A percentile compares a stretch with the other conserved stretches of the same genome.
Evolutionary conservation across 352 stramenopile species (phyloP).

Genomic region (Phytophthora lateralis): DNA sequence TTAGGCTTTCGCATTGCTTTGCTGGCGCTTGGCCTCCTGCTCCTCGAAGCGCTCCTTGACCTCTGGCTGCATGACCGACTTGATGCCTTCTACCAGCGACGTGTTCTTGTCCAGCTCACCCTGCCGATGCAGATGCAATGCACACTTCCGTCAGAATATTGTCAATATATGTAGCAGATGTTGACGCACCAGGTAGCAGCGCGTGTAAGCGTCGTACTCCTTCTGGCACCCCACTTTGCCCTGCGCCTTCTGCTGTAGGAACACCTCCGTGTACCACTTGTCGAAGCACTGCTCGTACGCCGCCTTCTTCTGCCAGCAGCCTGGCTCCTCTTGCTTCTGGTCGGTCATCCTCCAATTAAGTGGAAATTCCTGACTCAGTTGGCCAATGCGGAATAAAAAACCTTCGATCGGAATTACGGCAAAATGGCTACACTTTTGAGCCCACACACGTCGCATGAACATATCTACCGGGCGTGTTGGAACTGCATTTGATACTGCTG

Average conservation of each 20-base stretch:
- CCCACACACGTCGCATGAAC: slow-evolving; percentile 15
- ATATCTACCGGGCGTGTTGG: slow-evolving; percentile 33
- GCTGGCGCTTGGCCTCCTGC: slow-evolving; percentile 34
- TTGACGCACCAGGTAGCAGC: slow-evolving; percentile 71
- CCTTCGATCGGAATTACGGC: slow-evolving; percentile 34
- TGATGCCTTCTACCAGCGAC: slow-evolving; percentile 61
- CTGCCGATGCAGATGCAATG: slow-evolving; percentile 23
- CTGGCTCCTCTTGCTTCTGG: slow-evolving; percentile 44
- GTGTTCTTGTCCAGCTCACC: slow-evolving; percentile 70
- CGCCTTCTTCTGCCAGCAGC: slow-evolving; percentile 77
- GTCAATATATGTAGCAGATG: no score
- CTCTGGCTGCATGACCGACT: slow-evolving; percentile 69
- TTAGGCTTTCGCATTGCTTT: slow-evolving; percentile 4
- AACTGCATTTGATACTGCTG: slow-evolving; percentile 45
- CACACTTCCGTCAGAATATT: neutral
- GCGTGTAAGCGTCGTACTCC: slow-evolving; percentile 80
- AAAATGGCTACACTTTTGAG: slow-evolving; percentile 32
- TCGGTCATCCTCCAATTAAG: slow-evolving; percentile 20
- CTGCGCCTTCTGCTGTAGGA: slow-evolving; percentile 79
- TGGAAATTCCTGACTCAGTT: no score
- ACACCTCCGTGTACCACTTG: slow-evolving; percentile 87
- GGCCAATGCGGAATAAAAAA: slow-evolving; percentile 21
- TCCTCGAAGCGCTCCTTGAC: slow-evolving; percentile 59
- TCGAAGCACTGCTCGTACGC: slow-evolving; percentile 89
- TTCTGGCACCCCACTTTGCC: slow-evolving; percentile 76